Percentiles rank a stretch among this genome's conserved stretches.
Evolutionary conservation across 306 rosid species (phyloP).

Genomic region (Adenanthera pavonina): DNA sequence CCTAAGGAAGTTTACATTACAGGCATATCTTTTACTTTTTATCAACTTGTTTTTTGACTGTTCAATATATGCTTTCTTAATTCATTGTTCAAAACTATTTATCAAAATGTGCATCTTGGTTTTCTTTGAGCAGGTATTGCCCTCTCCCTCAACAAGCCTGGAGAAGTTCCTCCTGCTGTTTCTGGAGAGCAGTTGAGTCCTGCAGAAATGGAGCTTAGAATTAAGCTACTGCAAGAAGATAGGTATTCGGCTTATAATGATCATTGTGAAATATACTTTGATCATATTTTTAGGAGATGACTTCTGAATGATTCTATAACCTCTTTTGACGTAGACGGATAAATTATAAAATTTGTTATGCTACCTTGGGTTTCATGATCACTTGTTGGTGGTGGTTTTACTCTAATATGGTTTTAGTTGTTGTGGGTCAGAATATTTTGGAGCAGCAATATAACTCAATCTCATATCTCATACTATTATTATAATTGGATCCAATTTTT

Average conservation of each 20-base stretch:
- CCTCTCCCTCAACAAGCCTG: slow-evolving; percentile 58
- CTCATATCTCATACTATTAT: slow-evolving; percentile 15
- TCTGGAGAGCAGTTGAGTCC: slow-evolving; percentile 77
- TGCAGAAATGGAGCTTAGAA: slow-evolving; percentile 76
- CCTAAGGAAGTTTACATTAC: background rate
- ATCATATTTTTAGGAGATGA: background rate
- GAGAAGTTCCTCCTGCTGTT: slow-evolving; percentile 56
- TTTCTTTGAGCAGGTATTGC: slow-evolving; percentile 61
- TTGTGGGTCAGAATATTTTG: slow-evolving; percentile 27
- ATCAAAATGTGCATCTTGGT: slow-evolving; percentile 38
- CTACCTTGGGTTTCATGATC: background rate
- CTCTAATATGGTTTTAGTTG: slow-evolving; percentile 29
- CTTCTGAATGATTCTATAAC: background rate
- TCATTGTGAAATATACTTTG: background rate
- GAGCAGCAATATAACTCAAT: slow-evolving; percentile 9
- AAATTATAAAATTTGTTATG: background rate
- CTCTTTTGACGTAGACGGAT: slow-evolving; percentile 1
- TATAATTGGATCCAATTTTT: slow-evolving; percentile 14
- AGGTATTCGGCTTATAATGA: slow-evolving; percentile 55
- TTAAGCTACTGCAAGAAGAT: slow-evolving; percentile 84
- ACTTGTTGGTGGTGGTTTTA: slow-evolving; percentile 26
- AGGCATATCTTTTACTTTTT: background rate
- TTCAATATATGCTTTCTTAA: slow-evolving; percentile 22
- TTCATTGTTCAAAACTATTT: slow-evolving; percentile 22
- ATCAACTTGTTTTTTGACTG: slow-evolving; percentile 15